phyloP scores from a whole-genome alignment of 495 filamentous ascomycete genomes.

The Usnea hakonensis region DNA sequence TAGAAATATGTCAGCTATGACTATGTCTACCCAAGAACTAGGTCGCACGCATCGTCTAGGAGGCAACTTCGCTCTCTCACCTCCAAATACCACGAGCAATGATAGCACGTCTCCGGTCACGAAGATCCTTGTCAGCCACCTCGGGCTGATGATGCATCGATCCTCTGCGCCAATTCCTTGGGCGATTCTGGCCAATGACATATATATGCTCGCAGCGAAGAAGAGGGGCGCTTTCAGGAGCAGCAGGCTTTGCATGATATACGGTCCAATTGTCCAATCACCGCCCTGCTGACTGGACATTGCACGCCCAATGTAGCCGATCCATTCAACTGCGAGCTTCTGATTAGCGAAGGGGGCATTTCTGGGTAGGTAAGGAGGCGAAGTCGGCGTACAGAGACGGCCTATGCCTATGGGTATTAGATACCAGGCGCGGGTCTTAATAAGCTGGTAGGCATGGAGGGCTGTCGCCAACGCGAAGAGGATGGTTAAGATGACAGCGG shows the following conservation, averaged over 20 bases:
- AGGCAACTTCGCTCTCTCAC: slow-evolving; percentile 23
- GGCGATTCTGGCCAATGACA: slow-evolving; percentile 25
- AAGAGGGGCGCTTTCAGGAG: slow-evolving; percentile 28
- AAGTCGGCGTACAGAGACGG: neutral
- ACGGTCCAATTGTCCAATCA: slow-evolving; percentile 17
- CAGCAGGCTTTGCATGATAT: slow-evolving; percentile 35
- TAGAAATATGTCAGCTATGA: neutral
- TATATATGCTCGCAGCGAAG: slow-evolving; percentile 29
- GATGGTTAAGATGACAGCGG: neutral
- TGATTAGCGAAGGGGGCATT: neutral
- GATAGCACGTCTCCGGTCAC: slow-evolving; percentile 41
- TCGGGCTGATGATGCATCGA: slow-evolving; percentile 32
- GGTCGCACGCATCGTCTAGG: neutral
- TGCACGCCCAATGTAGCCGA: slow-evolving; percentile 13
- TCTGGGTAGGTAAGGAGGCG: neutral
- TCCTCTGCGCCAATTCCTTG: slow-evolving; percentile 28
- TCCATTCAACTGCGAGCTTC: neutral
- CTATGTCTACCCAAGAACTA: neutral
- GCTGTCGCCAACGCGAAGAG: neutral
- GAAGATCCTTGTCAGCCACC: slow-evolving; percentile 39
- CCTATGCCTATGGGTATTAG: neutral
- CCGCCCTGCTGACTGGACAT: slow-evolving; percentile 6
- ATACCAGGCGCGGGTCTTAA: neutral
- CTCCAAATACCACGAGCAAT: slow-evolving; percentile 40
- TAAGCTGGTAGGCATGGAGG: neutral